A percentile compares a stretch with the other conserved stretches of the same genome.
Conservation (phyloP, 2,329 filamentous ascomycete species). For the Amauroascus niger region DNA sequence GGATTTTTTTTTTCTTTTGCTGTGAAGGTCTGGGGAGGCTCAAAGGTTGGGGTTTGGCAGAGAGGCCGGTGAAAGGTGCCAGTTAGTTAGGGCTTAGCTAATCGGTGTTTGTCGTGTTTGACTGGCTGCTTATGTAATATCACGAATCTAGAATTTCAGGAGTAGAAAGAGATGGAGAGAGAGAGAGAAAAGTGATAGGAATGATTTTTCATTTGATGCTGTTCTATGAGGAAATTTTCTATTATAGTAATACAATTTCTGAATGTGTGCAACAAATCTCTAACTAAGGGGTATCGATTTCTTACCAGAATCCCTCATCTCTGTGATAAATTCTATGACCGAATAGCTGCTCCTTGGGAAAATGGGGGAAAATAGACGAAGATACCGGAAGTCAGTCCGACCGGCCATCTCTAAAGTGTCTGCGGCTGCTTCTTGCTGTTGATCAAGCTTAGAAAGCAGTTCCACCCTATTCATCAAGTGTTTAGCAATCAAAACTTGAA, state of each 20-base stretch:
- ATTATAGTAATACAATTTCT: slow-evolving; percentile 2
- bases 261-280: neutral
- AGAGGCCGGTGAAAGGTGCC: neutral
- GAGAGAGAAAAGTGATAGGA: too few species aligned
- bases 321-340: neutral
- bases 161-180: too few species aligned
- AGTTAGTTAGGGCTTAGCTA: neutral
- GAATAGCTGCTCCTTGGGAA: neutral
- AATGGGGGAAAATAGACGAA: neutral
- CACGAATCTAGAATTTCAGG: too few species aligned
- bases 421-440: slow-evolving; percentile 38
- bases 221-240: neutral
- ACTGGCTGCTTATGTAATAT: slow-evolving; percentile 4
- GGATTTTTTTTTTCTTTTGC: slow-evolving; percentile 4
- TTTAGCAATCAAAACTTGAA: too few species aligned
- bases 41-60: neutral
- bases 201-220: too few species aligned
- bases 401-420: neutral
- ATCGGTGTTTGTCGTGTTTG: slow-evolving; percentile 7
- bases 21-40: too few species aligned
- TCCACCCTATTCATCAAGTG: neutral
- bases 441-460: slow-evolving; percentile 48
- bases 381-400: slow-evolving; percentile 30
- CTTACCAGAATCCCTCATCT: neutral
- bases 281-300: neutral